A percentile compares a stretch with the other conserved stretches of the same genome.
Evolutionary conservation across 768 basidiomycete species (phyloP).

Genomic region (Coprinellus micaceus): DNA sequence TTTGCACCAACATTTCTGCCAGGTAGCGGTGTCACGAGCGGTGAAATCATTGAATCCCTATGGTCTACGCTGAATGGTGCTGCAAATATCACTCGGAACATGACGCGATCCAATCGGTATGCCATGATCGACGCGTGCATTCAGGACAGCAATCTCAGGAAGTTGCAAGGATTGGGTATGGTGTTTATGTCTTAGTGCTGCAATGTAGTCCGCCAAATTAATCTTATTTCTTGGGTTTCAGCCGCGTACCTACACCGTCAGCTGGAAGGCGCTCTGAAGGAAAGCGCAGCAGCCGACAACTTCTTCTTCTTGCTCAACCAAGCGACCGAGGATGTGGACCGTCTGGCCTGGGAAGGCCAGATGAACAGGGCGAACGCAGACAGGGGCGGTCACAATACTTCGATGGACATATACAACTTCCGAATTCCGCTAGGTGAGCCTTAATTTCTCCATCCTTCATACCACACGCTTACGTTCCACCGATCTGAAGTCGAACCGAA

Average conservation of each 20-base stretch:
- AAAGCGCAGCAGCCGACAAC: no score
- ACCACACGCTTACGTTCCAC: not conserved
- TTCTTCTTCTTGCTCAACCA: no score
- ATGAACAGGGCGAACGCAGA: no score
- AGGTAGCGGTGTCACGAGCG: slow-evolving; percentile 5
- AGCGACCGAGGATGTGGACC: no score
- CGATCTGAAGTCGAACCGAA: not conserved
- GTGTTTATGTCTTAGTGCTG: not conserved
- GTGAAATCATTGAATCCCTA: slow-evolving; percentile 18
- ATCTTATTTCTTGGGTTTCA: not conserved
- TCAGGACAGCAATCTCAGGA: slow-evolving; percentile 21
- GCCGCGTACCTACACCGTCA: no score
- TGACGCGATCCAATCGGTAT: slow-evolving; percentile 10
- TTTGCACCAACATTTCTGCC: slow-evolving; percentile 16
- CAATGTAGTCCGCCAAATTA: not conserved
- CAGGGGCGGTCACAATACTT: no score
- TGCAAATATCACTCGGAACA: slow-evolving; percentile 1
- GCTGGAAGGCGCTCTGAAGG: no score
- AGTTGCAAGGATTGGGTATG: slow-evolving; percentile 17
- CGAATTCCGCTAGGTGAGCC: not conserved
- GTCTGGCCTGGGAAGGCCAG: no score
- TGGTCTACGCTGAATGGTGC: slow-evolving; percentile 16
- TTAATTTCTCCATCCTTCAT: not conserved
- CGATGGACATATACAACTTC: no score
- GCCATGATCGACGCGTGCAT: slow-evolving; percentile 22